A percentile compares a stretch with the other conserved stretches of the same genome.
Evolutionary conservation across 2,329 filamentous ascomycete genomes (phyloP).

Genomic region (Tolypocladium pustulatum): DNA sequence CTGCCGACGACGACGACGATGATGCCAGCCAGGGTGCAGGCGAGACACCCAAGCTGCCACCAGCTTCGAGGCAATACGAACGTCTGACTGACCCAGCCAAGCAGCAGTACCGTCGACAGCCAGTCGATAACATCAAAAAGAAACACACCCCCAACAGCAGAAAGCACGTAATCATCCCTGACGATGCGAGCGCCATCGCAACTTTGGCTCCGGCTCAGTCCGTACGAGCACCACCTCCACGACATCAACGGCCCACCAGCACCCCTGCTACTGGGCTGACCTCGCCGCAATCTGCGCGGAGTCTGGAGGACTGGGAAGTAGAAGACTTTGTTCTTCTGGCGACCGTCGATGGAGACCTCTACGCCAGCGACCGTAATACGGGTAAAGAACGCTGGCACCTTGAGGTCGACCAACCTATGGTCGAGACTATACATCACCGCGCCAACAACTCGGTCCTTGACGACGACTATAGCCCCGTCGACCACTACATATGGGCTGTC

Average conservation of each 20-base stretch:
- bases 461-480: constrained; percentile 53
- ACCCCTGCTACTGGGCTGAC: constrained; percentile 53
- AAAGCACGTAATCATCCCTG: constrained; percentile 26
- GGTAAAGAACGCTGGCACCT: constrained; percentile 80
- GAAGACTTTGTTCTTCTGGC: constrained; percentile 99
- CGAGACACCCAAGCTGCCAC: neutral
- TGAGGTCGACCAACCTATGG: constrained; percentile 74
- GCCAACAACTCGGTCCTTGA: constrained; percentile 53
- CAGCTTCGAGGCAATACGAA: neutral
- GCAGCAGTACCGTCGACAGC: neutral
- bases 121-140: constrained; percentile 9
- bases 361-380: constrained; percentile 80
- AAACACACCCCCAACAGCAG: constrained; percentile 9
- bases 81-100: constrained; percentile 6
- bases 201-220: constrained; percentile 93
- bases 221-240: constrained; percentile 83
- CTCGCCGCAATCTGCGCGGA: constrained; percentile 89
- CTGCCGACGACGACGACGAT: neutral
- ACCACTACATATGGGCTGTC: constrained; percentile 90
- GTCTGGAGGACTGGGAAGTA: constrained; percentile 98
- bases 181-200: constrained; percentile 90
- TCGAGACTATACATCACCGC: constrained; percentile 77
- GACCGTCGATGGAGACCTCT: constrained; percentile 96
- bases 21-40: no score
- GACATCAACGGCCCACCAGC: constrained; percentile 44